Base-by-base conservation (phyloP, 1,284 basidiomycete genomes). In the Boletus calvinii region DNA sequence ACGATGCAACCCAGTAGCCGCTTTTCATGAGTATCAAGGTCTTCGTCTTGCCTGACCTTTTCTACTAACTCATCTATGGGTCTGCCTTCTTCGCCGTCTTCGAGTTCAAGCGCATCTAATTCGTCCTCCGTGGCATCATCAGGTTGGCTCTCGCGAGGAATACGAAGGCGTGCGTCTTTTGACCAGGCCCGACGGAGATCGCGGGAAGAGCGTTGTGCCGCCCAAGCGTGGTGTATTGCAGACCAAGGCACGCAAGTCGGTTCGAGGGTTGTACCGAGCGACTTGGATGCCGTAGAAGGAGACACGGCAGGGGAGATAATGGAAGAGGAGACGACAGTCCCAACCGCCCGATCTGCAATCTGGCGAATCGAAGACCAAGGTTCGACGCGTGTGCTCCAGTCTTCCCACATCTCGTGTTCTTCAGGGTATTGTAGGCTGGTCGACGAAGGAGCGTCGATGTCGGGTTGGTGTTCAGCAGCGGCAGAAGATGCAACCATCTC, bases 1-100 rank as follows among this genome's bases (percentile, higher is more conserved):
- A 96, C 89, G 53, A 96, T 94, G 61, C 90, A 94, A 13, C 84
- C 75, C 43, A 96, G 65, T 36, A 96, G 69, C 44, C 87, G 76
- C 60, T 87, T 83, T 68, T 94, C 91, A 59, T 95, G 86, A 29
- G 74, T 66, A 52, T 90, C 87, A 32, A 95, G 76, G 29, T 87
- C 82, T 50, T 81, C 77, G 54, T 92, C 86, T 55, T 82, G 84
- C 67, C 81, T 90, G 46, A 95, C 63, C 26, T 76, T 76, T 62
- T 92, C 90, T 26, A 94, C 77, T 12, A 93, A 77, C 56, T 87
- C 81, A 63, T 93, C 89, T 17, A 75, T 62, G 1, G 36, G 31
- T 42, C 47, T 54, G n/a, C 65, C 66, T 54, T 64, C 72, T 62
- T 64, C 74, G 55, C 59, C 73, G 55, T 67, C 75, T 59, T 50